Evolutionary conservation across 768 basidiomycete genomes (phyloP).

Genomic region (Strobilomyces confusus): DNA sequence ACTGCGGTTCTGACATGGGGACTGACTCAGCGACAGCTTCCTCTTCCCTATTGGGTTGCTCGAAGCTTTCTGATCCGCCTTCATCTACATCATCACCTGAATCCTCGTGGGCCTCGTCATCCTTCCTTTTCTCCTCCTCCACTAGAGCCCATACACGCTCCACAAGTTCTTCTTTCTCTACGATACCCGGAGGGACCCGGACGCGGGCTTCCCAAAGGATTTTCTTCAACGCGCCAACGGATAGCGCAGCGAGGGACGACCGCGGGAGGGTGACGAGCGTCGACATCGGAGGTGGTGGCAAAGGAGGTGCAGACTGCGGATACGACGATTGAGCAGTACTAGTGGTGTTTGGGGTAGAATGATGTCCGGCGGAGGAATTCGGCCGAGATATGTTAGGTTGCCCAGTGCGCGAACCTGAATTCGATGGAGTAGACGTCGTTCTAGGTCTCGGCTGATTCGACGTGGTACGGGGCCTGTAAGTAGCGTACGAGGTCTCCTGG

Average conservation of each 20-base stretch:
- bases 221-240: conserved; percentile 70
- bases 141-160: conserved; percentile 58
- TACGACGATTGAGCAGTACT: conserved; percentile 9
- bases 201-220: conserved; percentile 82
- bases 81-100: conserved; percentile 15
- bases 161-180: conserved; percentile 90
- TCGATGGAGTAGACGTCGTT: conserved; percentile 20
- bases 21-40: conserved; percentile 14
- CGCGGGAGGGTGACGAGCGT: conserved; percentile 60
- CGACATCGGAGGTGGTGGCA: conserved; percentile 52
- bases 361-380: conserved; percentile 18
- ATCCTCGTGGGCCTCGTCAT: conserved; percentile 38
- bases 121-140: conserved; percentile 57
- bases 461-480: conserved; percentile 16
- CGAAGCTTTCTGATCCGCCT: conserved; percentile 29
- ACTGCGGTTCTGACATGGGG: conserved; percentile 12
- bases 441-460: conserved; percentile 15
- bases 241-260: conserved; percentile 54
- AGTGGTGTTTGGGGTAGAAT: conserved; percentile 9
- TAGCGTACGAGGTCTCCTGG: conserved; percentile 8
- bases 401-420: conserved; percentile 3
- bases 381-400: conserved; percentile 12
- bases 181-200: conserved; percentile 43
- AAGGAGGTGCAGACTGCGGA: conserved; percentile 33
- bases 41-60: conserved; percentile 19